Base-by-base conservation (phyloP, 176 grass and related monocot species). In the Lolium perenne region DNA sequence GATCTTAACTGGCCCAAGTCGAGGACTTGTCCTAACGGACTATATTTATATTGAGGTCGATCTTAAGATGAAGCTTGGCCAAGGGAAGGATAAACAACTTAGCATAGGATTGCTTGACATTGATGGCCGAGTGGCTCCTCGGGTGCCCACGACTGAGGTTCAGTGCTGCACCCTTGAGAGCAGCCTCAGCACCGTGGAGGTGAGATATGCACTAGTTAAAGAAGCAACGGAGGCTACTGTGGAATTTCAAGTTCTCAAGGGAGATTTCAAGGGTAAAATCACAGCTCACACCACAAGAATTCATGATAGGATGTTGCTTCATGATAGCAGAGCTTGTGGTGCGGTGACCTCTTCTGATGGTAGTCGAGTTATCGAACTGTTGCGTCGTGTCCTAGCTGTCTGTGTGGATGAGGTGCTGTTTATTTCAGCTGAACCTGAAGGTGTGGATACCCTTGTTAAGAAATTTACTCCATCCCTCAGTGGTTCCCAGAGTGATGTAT, bases 121-220 rank as follows among this genome's bases (percentile, higher is more conserved):
- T 62, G 59, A 62, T 25, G 59, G 59, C 22, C 59, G 59, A 62
- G 3, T 25, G 59, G 21, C 59, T 25, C 22, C 21, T 62, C 0
- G 6, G 0, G 10, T 62, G 10, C 59, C 59, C 22, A 62, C 59
- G 12, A 12, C 17, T 25, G 7, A 62, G 59, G 22, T 62, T 25
- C 59, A 25, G 59, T 1, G 59, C 22, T 62, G 21, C 59, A 62
- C 59, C 3, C 22, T 23, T 62, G 22, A 11, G 17, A 69, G 63
- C 47, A 54, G 63, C 10, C 80, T 82, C 14, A 69, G 80, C 53
- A 82, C 48, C 3, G 26, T 81, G 2, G 79, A 81, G 3, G 62
- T 81, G 16, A 2, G 64, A 48, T 81, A 81, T 68, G 79, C 61
- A 53, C 22, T 81, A 35, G 45, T 68, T 26, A 51, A 21, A 81